phyloP scores from a whole-genome alignment of 1,284 basidiomycete genomes.

The Fomitopsis pinicola region DNA sequence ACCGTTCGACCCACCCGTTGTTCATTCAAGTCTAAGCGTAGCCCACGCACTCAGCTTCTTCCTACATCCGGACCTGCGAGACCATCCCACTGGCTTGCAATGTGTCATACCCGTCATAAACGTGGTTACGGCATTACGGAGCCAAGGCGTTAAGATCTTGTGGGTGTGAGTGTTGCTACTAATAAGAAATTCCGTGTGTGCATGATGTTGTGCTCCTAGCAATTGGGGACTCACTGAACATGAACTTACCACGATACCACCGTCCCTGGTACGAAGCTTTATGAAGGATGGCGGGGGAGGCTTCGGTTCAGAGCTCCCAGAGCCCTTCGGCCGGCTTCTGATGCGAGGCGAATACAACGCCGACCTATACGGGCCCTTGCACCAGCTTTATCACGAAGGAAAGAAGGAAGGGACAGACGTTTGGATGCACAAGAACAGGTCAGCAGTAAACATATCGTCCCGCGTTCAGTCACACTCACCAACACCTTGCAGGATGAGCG shows the following conservation, averaged over 20 bases:
- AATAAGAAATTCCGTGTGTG: neutral
- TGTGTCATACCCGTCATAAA: slow-evolving; percentile 55
- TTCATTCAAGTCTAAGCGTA: neutral
- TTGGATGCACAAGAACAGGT: slow-evolving; percentile 74
- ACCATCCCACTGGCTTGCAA: slow-evolving; percentile 51
- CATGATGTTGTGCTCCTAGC: slow-evolving; percentile 27
- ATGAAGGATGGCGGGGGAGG: slow-evolving; percentile 46
- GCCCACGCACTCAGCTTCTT: slow-evolving; percentile 45
- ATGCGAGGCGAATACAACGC: slow-evolving; percentile 56
- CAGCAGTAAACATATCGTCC: slow-evolving; percentile 12
- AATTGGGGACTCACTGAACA: slow-evolving; percentile 69
- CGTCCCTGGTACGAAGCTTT: slow-evolving; percentile 48
- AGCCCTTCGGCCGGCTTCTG: slow-evolving; percentile 51
- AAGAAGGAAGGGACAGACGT: slow-evolving; percentile 52
- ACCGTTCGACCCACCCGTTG: neutral
- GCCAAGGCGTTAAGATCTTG: slow-evolving; percentile 54
- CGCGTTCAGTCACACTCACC: neutral
- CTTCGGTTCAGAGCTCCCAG: slow-evolving; percentile 53
- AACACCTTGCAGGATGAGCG: slow-evolving; percentile 51
- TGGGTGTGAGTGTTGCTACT: slow-evolving; percentile 50
- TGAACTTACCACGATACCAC: slow-evolving; percentile 59
- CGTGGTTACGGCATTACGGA: slow-evolving; percentile 44
- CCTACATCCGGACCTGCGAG: slow-evolving; percentile 55
- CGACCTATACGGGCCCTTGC: slow-evolving; percentile 58
- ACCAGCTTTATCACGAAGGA: slow-evolving; percentile 50